Evolutionary conservation across 2,329 filamentous ascomycete genomes (phyloP).

Genomic region (Ophiostoma ips): DNA sequence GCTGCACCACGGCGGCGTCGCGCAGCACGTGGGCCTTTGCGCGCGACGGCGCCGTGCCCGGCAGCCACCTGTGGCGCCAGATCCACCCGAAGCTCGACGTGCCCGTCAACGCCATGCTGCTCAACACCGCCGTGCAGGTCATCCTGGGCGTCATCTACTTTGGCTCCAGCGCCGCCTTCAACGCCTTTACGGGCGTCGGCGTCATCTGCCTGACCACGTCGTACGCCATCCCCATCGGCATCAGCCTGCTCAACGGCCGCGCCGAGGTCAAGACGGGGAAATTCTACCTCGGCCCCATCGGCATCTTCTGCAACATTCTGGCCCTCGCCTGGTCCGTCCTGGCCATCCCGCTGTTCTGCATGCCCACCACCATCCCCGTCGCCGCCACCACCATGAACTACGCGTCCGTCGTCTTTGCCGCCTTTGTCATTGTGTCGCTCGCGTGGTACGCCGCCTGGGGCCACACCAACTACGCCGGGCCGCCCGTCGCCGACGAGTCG

Average conservation of each 20-base stretch:
- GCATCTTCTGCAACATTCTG: neutral
- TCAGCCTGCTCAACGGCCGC: neutral
- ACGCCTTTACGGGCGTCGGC: neutral
- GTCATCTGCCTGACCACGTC: conserved; percentile 3
- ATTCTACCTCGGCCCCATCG: conserved; percentile 1
- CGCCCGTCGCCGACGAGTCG: neutral
- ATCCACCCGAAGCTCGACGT: conserved; percentile 1
- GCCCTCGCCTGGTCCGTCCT: neutral
- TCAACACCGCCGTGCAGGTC: neutral
- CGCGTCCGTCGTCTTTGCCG: neutral
- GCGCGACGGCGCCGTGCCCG: neutral
- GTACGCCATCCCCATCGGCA: neutral
- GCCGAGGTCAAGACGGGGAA: neutral
- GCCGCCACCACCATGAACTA: neutral
- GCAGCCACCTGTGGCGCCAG: neutral
- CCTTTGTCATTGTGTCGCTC: neutral
- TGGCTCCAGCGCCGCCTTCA: conserved; percentile 1
- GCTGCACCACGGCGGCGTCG: neutral
- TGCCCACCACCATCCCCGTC: neutral
- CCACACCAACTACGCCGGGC: neutral
- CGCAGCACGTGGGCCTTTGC: conserved; percentile 1
- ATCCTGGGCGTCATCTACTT: conserved; percentile 2
- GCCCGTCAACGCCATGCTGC: neutral
- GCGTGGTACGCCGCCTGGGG: conserved; percentile 2
- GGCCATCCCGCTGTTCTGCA: conserved; percentile 2